Evolutionary conservation across 352 stramenopile species (phyloP).

Genomic region (Phytophthora foliorum): DNA sequence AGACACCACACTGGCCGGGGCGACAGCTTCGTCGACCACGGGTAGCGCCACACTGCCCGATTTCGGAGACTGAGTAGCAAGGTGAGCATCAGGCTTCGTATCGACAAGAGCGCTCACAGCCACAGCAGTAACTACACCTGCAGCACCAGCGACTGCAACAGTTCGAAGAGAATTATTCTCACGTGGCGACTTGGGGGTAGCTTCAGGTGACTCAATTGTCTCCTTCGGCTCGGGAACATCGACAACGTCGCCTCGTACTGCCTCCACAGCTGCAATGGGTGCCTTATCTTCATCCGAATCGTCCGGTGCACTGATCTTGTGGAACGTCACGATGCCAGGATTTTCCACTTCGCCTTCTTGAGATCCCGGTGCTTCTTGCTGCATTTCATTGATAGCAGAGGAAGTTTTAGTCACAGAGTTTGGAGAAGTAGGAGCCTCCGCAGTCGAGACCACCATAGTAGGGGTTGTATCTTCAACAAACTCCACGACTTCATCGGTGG

Average conservation of each 20-base stretch:
- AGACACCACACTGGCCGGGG: background rate
- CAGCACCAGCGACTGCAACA: constrained; percentile 1
- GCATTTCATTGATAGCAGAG: background rate
- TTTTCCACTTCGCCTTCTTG: constrained; percentile 2
- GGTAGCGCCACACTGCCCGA: background rate
- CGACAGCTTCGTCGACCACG: background rate
- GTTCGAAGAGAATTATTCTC: background rate
- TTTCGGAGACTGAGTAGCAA: background rate
- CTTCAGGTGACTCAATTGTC: background rate
- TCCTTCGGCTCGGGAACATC: constrained; percentile 11
- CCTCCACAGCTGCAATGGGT: background rate
- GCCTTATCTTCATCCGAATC: constrained; percentile 17
- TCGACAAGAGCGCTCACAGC: background rate
- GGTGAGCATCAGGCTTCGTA: background rate
- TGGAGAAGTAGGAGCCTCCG: background rate
- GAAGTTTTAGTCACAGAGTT: background rate
- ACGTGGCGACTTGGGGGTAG: constrained; percentile 7
- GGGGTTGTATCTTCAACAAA: background rate
- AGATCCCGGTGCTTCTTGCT: constrained; percentile 8
- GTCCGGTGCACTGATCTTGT: background rate
- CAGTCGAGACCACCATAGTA: background rate
- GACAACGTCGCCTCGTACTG: background rate
- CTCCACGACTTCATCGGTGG: constrained; percentile 1
- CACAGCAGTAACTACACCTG: background rate
- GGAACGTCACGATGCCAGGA: background rate